A percentile compares a stretch with the other conserved stretches of the same genome.
Evolutionary conservation across 441 rosid genomes (phyloP).

Genomic region (Gossypium gossypioides): DNA sequence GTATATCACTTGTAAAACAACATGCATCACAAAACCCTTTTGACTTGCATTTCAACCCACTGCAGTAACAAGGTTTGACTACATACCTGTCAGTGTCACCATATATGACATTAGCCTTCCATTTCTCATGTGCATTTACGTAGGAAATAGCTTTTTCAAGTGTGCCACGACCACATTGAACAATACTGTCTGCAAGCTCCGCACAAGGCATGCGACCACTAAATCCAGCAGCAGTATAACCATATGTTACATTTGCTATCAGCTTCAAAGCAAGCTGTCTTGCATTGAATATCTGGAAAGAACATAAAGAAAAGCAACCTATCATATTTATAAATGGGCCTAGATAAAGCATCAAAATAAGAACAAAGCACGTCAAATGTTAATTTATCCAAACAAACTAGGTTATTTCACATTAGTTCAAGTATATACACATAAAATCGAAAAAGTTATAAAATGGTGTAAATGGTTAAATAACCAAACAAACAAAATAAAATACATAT

Average conservation of each 20-base stretch:
- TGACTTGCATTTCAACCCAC: background rate
- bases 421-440: background rate
- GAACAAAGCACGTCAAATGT: background rate
- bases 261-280: slow-evolving; percentile 98
- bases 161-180: slow-evolving; percentile 92
- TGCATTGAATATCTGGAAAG: slow-evolving; percentile 81
- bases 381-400: background rate
- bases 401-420: background rate
- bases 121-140: slow-evolving; percentile 59
- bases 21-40: background rate
- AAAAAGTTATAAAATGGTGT: background rate
- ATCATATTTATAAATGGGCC: slow-evolving; percentile 4
- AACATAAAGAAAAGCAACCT: slow-evolving; percentile 14
- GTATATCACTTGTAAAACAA: background rate
- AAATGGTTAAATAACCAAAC: background rate
- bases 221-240: slow-evolving; percentile 98
- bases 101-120: slow-evolving; percentile 81
- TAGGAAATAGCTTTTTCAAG: slow-evolving; percentile 79
- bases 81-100: slow-evolving; percentile 93
- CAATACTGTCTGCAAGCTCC: slow-evolving; percentile 96
- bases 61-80: background rate
- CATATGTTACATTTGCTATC: slow-evolving; percentile 95
- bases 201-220: slow-evolving; percentile 99
- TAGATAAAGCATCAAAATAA: background rate
- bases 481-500: background rate